phyloP scores from a whole-genome alignment of 225 moss, liverwort and hornwort species.

The Thuidium tamariscinum region DNA sequence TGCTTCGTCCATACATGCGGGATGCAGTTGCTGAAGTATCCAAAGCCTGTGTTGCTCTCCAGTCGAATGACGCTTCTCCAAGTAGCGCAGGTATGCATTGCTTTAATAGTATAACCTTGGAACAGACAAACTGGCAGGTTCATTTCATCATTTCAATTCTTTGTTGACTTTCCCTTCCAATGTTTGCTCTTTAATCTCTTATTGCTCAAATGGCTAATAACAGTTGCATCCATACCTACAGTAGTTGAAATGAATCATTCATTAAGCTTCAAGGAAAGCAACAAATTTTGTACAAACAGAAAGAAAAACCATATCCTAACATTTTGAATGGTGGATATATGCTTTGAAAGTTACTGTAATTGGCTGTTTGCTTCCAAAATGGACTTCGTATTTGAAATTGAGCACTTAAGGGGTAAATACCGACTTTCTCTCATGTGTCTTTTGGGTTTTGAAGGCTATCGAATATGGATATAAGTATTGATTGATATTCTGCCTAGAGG shows the following conservation, averaged over 20 bases:
- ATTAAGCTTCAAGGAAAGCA: neutral
- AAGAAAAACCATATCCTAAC: neutral
- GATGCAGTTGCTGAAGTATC: constrained; percentile 87
- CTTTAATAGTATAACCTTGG: neutral
- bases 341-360: neutral
- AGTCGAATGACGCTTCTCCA: constrained; percentile 74
- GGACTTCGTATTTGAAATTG: neutral
- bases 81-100: constrained; percentile 50
- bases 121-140: neutral
- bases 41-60: constrained; percentile 64
- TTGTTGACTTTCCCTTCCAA: neutral
- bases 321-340: neutral
- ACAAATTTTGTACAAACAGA: neutral
- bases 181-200: neutral
- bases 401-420: neutral
- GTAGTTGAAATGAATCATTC: neutral
- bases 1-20: constrained; percentile 85
- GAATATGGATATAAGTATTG: neutral
- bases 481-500: neutral
- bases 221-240: neutral
- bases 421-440: neutral
- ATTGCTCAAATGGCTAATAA: neutral
- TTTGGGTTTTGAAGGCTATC: neutral
- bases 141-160: neutral
- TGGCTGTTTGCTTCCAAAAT: neutral